Base-by-base conservation (phyloP, 1,284 basidiomycete species). In the Ustilago trichophora region DNA sequence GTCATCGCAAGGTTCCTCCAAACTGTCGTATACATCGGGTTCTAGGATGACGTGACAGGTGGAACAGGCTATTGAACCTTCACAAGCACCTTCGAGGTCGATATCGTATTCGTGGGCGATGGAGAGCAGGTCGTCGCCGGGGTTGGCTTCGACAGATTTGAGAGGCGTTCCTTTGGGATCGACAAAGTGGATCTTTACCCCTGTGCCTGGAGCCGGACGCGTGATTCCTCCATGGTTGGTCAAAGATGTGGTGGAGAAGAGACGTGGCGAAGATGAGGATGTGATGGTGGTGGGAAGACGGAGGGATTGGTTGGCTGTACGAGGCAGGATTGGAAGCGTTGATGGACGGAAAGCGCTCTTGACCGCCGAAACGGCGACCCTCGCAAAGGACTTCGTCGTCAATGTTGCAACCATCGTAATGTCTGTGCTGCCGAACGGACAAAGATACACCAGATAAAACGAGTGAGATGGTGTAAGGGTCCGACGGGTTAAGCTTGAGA, bases 81-180 rank as follows among this genome's bases (percentile, higher is more conserved):
- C 95, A 82, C 96, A 98, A 1, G 79, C 79, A 90, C 93, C 94
- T 86, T 98, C 95, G n/a, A 98, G 85, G 80, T 98, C 95, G 53
- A 98, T 88, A 76, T 98, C 95, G 81, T 96, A 88, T 82, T 98
- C 94, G 80, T 97, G 94, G 3, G 95, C 94, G 55, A 98, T 86
- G 37, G 88, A 88, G 36, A 98, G 84, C 26, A 98, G 84, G 81
- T 96, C 92, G 80, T 98, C 95, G 13, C 94, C 95, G 79, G 93
- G 92, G 80, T 91, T 94, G 1, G 87, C 94, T 82, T 97, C 91
- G 10, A 97, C 88, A 0, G 91, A 94, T 83, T 90, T 93, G 56
- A 98, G 85, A 6, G 87, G 84, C 32, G 85, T 85, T 6, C 93
- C 94, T 76, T 92, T 93, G 3, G 92, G 85, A 82, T 96, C 93